Base-by-base conservation (phyloP, 2,329 filamentous ascomycete species). In the Xylariales sp. region DNA sequence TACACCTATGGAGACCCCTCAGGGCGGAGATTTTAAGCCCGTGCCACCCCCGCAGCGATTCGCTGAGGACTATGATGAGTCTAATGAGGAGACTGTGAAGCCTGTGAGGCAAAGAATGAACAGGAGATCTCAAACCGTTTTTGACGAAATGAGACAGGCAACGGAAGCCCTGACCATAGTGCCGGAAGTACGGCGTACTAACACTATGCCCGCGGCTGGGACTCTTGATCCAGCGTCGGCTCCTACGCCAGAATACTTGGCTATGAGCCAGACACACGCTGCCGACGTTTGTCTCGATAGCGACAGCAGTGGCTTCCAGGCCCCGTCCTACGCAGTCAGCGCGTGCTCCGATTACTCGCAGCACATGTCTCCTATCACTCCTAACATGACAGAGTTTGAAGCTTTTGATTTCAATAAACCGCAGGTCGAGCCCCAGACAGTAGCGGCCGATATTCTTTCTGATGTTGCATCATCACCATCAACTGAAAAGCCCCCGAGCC, bases 11-110 rank as follows among this genome's bases (percentile, higher is more conserved):
- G 87, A 89, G 60, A 91, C 89, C 23, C 90, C 90, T 50, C 83
- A 85, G 69, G 80, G 85, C 68, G 80, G 81, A 57, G 73, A 81
- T 49, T 74, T 78, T 52, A 84, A 85, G 79, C 80, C 82, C 45
- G 77, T 81, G 54, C 71, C 78, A 16, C 78, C 79, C 3, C 81
- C 81, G 2, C 81, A 78, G 72, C 79, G 90, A 62, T 91, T 91
- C 74, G 78, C 84, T 2, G 87, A 90, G 32, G 84, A 83, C 53
- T 89, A 89, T 70, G 89, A 91, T 73, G 87, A 88, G 77, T 89
- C 87, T 14, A 88, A 89, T 85, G 88, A 90, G 74, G 87, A 89
- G 78, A 90, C 88, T 0, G 83, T 90, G 73, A 90, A 89, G 79
- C 88, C 88, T 5, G 74, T 78, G 14, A 82, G 83, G 41, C 80